Percentiles rank a stretch among this genome's conserved stretches.
These are phyloP conservation scores for Yamadazyma sp. DNA, from an alignment of 1,139 yeast genomes.

Conservation along the genomic window DNA sequence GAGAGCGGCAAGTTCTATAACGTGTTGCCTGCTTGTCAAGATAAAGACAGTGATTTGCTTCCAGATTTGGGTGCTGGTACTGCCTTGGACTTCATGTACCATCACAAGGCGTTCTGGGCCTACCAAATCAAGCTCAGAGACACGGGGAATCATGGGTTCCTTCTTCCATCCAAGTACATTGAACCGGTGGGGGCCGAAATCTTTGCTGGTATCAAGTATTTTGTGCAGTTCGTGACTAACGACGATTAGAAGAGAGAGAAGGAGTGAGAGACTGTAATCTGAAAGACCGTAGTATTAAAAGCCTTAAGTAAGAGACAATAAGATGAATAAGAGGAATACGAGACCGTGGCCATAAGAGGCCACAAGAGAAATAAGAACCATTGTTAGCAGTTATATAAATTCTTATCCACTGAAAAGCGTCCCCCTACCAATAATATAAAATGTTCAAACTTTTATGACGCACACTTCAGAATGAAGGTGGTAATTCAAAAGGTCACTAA, in stretches of 20 bases:
- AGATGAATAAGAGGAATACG: background rate
- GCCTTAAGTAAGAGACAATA: background rate
- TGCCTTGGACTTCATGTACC: slow-evolving; percentile 82
- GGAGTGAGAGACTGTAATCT: no score
- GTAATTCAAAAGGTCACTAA: slow-evolving; percentile 84
- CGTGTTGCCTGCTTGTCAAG: slow-evolving; percentile 78
- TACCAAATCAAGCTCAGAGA: slow-evolving; percentile 81
- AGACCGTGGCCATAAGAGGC: no score
- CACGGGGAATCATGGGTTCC: slow-evolving; percentile 80
- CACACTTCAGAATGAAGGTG: slow-evolving; percentile 58
- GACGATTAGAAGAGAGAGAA: slow-evolving; percentile 27
- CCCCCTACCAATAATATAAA: background rate
- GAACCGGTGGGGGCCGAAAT: slow-evolving; percentile 77
- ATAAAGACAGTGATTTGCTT: slow-evolving; percentile 65
- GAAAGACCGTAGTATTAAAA: no score
- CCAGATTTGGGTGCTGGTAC: slow-evolving; percentile 83
- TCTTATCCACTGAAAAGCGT: no score
- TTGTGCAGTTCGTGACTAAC: slow-evolving; percentile 60
- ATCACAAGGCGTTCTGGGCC: slow-evolving; percentile 79
- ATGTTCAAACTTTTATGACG: no score
- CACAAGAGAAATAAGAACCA: no score
- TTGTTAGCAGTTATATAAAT: no score
- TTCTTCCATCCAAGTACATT: slow-evolving; percentile 70
- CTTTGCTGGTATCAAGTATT: slow-evolving; percentile 66
- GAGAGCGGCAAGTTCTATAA: slow-evolving; percentile 62